These are phyloP conservation scores for Tagetes patula DNA, from an alignment of 129 eudicot genomes.

Conservation along the genomic window DNA sequence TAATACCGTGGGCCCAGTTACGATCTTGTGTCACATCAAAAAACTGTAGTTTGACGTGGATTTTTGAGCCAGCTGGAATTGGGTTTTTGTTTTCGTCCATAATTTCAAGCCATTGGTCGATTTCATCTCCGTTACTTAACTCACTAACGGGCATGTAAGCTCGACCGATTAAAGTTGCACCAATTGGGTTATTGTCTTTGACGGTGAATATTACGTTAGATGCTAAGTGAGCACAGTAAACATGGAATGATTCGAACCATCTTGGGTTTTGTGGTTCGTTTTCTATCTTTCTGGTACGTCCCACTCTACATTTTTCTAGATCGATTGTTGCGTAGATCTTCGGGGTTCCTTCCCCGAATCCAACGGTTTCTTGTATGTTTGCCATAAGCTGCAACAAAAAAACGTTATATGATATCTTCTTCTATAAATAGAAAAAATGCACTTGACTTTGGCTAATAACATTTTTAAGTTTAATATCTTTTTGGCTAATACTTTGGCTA, in stretches of 20 bases:
- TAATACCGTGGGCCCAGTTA: conserved; percentile 60
- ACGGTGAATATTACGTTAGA: conserved; percentile 58
- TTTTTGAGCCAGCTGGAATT: conserved; percentile 50
- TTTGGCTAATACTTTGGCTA: too few species aligned
- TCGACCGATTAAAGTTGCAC: conserved; percentile 67
- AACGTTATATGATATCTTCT: neutral
- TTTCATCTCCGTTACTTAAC: conserved; percentile 57
- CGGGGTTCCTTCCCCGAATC: conserved; percentile 78
- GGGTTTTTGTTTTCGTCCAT: conserved; percentile 58
- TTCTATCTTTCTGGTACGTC: conserved; percentile 62
- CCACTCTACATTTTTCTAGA: conserved; percentile 73
- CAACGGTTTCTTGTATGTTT: conserved; percentile 65
- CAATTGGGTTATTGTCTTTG: conserved; percentile 64
- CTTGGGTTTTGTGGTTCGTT: conserved; percentile 64
- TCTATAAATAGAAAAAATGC: too few species aligned
- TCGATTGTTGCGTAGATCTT: conserved; percentile 71
- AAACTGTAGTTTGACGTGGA: conserved; percentile 63
- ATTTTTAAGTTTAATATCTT: too few species aligned
- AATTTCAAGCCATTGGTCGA: conserved; percentile 68
- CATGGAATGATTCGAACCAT: conserved; percentile 78
- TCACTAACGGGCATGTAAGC: conserved; percentile 63
- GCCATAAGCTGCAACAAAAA: conserved; percentile 45
- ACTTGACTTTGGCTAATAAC: too few species aligned
- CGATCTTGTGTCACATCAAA: conserved; percentile 69
- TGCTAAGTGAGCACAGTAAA: conserved; percentile 65